Base-by-base conservation (phyloP, 1,284 basidiomycete species). In the Sporisorium graminicola region DNA sequence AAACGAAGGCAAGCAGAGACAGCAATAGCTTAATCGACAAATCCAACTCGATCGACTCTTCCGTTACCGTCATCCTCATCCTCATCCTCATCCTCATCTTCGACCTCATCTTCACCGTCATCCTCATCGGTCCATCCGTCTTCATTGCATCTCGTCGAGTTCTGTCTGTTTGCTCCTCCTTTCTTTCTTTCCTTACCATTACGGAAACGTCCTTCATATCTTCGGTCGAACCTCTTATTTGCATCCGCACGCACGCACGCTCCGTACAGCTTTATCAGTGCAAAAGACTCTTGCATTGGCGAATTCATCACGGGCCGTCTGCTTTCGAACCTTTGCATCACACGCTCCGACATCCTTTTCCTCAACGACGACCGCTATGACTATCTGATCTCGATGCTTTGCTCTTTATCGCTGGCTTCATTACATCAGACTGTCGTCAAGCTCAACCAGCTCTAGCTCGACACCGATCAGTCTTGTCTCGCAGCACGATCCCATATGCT, bases 401-500 rank as follows among this genome's bases (percentile, higher is more conserved):
- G 35, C 12, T 35, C 35, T 14, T 12, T 13, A 35, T 35, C 12
- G 10, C 13, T 6, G 12, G 35, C 18, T 14, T 18, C 16, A 5
- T 40, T 40, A 4, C 27, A 1, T 29, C 27, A 20, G 29, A 29
- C 10, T 27, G 20, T 16, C 27, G 14, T n/a, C 27, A 16, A 18
- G 22, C 27, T 31, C 22, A 14, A n/a, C 16, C 18, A 49, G 47
- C 27, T 49, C 47, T 7, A 20, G n/a, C n/a, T n/a, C 24, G 27
- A 12, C 16, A 13, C 18, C 37, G 6, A 6, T 20, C 9, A 12
- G 51, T 8, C 49, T 26, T 22, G 12, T 26, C 51, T 5, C 35
- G 35, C 52, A n/a, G 5, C 20, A 20, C 47, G 27, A 14, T 40
- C 46, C 46, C 46, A 24, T 27, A 70, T 70, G 61, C 33, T 70